Conservation (phyloP, 805 yeast genomes). For the Candida easanensis region DNA sequence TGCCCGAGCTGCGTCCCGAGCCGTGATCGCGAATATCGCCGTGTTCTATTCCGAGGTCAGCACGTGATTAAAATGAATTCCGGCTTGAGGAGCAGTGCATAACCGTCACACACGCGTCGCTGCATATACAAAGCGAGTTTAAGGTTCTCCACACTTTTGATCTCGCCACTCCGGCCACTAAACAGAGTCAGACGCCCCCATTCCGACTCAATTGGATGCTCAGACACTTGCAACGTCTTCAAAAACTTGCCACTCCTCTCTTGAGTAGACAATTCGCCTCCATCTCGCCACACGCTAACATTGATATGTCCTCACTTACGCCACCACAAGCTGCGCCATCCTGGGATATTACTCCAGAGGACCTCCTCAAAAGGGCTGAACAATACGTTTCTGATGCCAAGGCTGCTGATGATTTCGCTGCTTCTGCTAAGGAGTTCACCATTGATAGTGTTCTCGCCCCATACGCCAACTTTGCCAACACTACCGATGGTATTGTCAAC, state of each 20-base stretch:
- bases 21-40: background rate
- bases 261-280: background rate
- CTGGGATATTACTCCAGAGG: slow-evolving; percentile 61
- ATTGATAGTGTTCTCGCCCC: slow-evolving; percentile 56
- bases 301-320: background rate
- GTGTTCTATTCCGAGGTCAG: too few relatives aligned
- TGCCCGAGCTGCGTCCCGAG: background rate
- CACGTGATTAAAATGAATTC: too few relatives aligned
- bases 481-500: slow-evolving; percentile 40
- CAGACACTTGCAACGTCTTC: background rate
- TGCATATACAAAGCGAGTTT: background rate
- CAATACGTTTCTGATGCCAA: slow-evolving; percentile 42
- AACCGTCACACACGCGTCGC: background rate
- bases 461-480: slow-evolving; percentile 49
- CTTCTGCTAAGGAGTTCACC: slow-evolving; percentile 45
- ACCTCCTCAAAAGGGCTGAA: slow-evolving; percentile 42
- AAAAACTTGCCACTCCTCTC: background rate
- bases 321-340: slow-evolving; percentile 35
- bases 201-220: background rate
- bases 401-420: slow-evolving; percentile 52
- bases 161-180: background rate
- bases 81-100: too few relatives aligned
- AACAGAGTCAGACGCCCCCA: background rate
- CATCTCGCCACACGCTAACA: background rate
- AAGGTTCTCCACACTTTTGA: background rate